Evolutionary conservation across 495 filamentous ascomycete genomes (phyloP).

Genomic region (Penicillium lagena): DNA sequence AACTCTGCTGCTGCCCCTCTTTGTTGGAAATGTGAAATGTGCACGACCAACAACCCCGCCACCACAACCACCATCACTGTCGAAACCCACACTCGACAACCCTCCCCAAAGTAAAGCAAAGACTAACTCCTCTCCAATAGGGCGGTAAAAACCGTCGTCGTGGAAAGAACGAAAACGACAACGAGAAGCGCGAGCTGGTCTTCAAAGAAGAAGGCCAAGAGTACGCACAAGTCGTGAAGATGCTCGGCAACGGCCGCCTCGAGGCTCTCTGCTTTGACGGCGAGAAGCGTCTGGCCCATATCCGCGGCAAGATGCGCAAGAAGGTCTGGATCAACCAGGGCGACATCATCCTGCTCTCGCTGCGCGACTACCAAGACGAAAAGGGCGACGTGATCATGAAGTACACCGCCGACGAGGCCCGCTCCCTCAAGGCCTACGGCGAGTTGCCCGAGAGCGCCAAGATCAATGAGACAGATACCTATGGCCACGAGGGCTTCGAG

Average conservation of each 20-base stretch:
- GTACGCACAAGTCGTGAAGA: constrained; percentile 97
- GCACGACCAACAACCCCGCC: constrained; percentile 10
- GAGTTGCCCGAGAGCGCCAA: constrained; percentile 96
- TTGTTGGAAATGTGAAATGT: constrained; percentile 15
- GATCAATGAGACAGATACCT: constrained; percentile 99
- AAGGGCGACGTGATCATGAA: constrained; percentile 99
- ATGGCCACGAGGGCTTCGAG: constrained; percentile 56
- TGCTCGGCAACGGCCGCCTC: constrained; percentile 95
- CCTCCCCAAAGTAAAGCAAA: constrained; percentile 1
- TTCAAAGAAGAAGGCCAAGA: constrained; percentile 99
- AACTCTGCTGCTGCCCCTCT: constrained; percentile 24
- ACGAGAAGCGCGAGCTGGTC: constrained; percentile 96
- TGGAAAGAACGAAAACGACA: constrained; percentile 99
- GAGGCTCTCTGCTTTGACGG: constrained; percentile 98
- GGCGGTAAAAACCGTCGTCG: constrained; percentile 97
- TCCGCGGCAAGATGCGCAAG: constrained; percentile 88
- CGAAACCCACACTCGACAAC: not conserved
- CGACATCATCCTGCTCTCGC: constrained; percentile 94
- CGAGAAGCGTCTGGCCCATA: constrained; percentile 50
- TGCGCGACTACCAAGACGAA: constrained; percentile 98
- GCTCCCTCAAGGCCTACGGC: constrained; percentile 90
- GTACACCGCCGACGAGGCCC: constrained; percentile 95
- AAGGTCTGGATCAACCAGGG: constrained; percentile 99
- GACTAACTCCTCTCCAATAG: constrained; percentile 42
- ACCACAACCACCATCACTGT: constrained; percentile 1